Percentiles rank a stretch among this genome's conserved stretches.
Conservation (phyloP, 345 rosid species). For the Salix viminalis region DNA sequence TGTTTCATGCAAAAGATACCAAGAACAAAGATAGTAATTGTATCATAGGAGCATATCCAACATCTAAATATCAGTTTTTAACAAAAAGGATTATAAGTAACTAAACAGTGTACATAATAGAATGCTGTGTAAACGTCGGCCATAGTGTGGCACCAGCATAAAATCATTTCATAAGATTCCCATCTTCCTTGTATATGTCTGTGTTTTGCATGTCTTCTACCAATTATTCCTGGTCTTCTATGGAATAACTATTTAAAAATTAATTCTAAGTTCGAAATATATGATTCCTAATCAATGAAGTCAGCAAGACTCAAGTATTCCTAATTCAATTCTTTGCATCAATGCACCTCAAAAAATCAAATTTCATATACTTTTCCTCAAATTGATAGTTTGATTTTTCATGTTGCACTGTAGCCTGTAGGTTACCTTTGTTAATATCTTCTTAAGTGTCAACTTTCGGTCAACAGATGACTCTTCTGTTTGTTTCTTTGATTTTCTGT, state of each 20-base stretch:
- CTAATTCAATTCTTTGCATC: neutral
- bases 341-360: neutral
- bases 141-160: slow-evolving; percentile 1
- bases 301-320: neutral
- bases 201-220: neutral
- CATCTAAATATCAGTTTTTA: neutral
- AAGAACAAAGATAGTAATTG: neutral
- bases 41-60: neutral
- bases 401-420: neutral
- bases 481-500: slow-evolving; percentile 26
- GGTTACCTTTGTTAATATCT: slow-evolving; percentile 58
- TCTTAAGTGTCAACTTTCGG: slow-evolving; percentile 40
- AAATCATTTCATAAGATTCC: neutral
- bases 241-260: neutral
- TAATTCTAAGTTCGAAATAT: neutral
- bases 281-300: neutral
- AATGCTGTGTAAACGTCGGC: neutral
- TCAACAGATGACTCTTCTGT: slow-evolving; percentile 23
- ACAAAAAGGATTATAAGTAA: neutral
- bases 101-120: neutral
- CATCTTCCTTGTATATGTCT: neutral
- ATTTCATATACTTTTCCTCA: neutral
- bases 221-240: neutral
- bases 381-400: neutral
- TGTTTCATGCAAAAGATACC: slow-evolving; percentile 5